Evolutionary conservation across 179 eudicot genomes (phyloP), one percentile per base, ranked within the genome.

Genomic region (Gypsophila paniculata): DNA sequence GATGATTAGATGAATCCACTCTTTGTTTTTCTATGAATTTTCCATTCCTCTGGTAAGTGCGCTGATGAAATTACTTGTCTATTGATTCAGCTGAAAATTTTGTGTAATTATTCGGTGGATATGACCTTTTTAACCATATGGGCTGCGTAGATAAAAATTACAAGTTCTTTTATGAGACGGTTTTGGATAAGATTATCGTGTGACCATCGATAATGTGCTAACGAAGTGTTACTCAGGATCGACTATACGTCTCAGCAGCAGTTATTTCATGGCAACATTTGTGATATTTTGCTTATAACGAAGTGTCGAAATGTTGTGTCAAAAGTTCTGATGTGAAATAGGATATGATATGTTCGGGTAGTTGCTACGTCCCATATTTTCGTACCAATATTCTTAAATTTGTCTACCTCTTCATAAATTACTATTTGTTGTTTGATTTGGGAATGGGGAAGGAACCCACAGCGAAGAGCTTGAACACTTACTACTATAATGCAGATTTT

Each of bases 1-100:
- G 75, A 7, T 64, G 75, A 61, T 78, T 77, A 74, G 72, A 74
- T 69, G 61, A 78, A 54, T 58, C 78, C 77, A 78, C 81, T 78
- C 58, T 61, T 34, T 6, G 19, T 36, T 32, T 68, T 38, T 21
- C 68, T 54, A 70, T 23, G 14, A 67, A 46, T 22, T 54, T 15
- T 29, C 49, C 81, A 77, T 77, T 68, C 68, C 66, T 60, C 53
- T 26, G 42, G 72, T 21, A 64, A 76, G 79, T 76, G 79, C 79
- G 66, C 54, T 76, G 44, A 46, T 75, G 26, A 25, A 25, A 63
- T 17, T 19, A 36, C 38, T 63, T 34, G 48, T 38, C 13, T 36
- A 62, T 44, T 63, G 49, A 22, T 63, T 63, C 19, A 18, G 59
- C 52, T 12, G 23, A 42, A 42, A 42, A 29, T 29, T 29, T 42